Base-by-base conservation (phyloP, 768 basidiomycete species). In the Naganishia friedmannii region DNA sequence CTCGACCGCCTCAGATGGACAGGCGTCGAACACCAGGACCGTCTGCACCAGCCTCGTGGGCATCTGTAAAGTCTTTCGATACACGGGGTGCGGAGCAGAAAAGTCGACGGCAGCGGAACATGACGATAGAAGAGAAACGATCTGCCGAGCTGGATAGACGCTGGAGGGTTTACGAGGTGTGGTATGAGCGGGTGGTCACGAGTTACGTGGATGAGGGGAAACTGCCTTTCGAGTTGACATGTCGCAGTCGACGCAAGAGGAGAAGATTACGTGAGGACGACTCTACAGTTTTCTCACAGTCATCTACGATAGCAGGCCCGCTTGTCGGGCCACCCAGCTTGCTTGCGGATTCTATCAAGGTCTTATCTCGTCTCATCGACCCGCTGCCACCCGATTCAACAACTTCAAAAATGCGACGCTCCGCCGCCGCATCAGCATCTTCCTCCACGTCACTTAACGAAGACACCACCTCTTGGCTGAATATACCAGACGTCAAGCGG, bases 11-110 rank as follows among this genome's bases (percentile, higher is more conserved):
- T 6, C 9, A 8, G 17, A 45, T 8, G 21, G 29, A 21, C 10
- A n/a, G 39, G 17, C 60, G 60, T 15, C 13, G 60, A 6, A 63
- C 60, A 9, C 60, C 60, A 5, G 60, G 60, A 17, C 60, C 60
- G 28, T 63, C 60, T 3, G 60, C 60, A 15, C 60, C 60, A 6
- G 60, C 60, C 8, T 63, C 60, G 28, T 63, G 60, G 60, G 37
- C 57, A 9, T 8, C 39, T 23, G 23, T 63, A 12, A 42, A n/a
- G 60, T 63, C 60, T 12, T 63, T 45, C 34, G 57, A 58, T 28
- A 45, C 39, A 3, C 37, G 32, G 29, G 39, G 26, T 34, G 23
- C 39, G 26, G 23, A 26, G 19, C 37, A 6, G 19, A 42, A 1
- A 29, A 12, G 13, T 26, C 23, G 23, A 9, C 39, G 42, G 39